Evolutionary conservation across 108 stramenopile species (phyloP).

Genomic region (Pseudonitzschia delicatissima): DNA sequence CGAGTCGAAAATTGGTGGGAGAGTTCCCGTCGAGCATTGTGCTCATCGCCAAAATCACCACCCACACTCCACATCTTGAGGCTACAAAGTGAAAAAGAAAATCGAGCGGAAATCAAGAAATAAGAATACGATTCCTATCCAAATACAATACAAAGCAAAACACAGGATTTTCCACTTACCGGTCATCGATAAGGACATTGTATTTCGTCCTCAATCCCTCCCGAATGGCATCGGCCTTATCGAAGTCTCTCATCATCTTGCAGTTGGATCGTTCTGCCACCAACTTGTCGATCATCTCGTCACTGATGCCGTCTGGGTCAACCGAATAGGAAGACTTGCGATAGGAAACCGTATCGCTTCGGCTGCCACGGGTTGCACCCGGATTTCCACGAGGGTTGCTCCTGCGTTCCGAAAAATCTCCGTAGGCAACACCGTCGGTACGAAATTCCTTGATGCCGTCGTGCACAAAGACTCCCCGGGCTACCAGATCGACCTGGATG

Average conservation of each 20-base stretch:
- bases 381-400: slow-evolving; percentile 22
- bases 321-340: slow-evolving; percentile 22
- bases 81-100: not conserved
- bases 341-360: slow-evolving; percentile 5
- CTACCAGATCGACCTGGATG: slow-evolving; percentile 48
- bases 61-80: slow-evolving; percentile 14
- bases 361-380: slow-evolving; percentile 20
- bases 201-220: slow-evolving; percentile 42
- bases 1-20: not conserved
- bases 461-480: slow-evolving; percentile 49
- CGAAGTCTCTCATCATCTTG: slow-evolving; percentile 43
- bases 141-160: not conserved
- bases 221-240: slow-evolving; percentile 54
- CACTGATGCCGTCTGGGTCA: not conserved
- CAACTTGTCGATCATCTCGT: slow-evolving; percentile 22
- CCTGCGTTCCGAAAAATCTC: slow-evolving; percentile 11
- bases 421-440: slow-evolving; percentile 56
- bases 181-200: slow-evolving; percentile 50
- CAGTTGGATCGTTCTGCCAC: slow-evolving; percentile 32
- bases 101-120: not conserved
- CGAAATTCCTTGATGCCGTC: slow-evolving; percentile 63
- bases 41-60: slow-evolving; percentile 21
- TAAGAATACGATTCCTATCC: not conserved
- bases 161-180: not conserved
- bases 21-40: slow-evolving; percentile 29